Base-by-base conservation (phyloP, 805 yeast species). In the Ogataea pini region DNA sequence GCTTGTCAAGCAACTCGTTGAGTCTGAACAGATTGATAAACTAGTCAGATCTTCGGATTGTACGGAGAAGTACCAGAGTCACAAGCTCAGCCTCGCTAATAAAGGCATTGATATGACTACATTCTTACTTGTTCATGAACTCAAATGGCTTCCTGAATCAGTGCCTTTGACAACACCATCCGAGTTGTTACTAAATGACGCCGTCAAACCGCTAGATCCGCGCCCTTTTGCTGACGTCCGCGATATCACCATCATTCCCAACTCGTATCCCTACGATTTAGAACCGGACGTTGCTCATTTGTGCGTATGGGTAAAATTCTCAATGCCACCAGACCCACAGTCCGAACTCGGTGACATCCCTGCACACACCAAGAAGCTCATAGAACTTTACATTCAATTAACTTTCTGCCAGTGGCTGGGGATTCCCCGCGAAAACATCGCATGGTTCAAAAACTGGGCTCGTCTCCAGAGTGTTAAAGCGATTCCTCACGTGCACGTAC, bases 361-460 rank as follows among this genome's bases (percentile, higher is more conserved):
- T 2, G 59, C 63, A 0, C 57, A 58, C 9, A 70, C 77, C 17
- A 74, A 78, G 49, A 52, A 48, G 0, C 48, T 67, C 2, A 78
- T 83, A 8, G 75, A 77, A 42, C 55, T 51, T 18, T 77, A 77
- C 47, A 68, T 86, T 9, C 60, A 69, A 3, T 63, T 66, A 42
- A 82, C 84, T 3, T 77, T 85, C 48, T 67, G 73, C n/a, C 63
- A 71, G 24, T 67, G 68, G 27, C 65, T 79, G 33, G 76, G 73
- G 8, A 60, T 72, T 13, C 58, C 65, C 7, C 58, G 70, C 22
- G 68, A 72, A 3, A 66, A 77, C 33, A 57, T 77, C 37, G 61
- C 72, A 1, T 86, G 92, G 92, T 86, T 86, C 64, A 75, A 85
- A 55, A 86, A 86, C 61, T 85, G 86, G 79, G 77, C 83, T 7